Evolutionary conservation across 1,284 basidiomycete species (phyloP).

Genomic region (Heterobasidion occidentale): DNA sequence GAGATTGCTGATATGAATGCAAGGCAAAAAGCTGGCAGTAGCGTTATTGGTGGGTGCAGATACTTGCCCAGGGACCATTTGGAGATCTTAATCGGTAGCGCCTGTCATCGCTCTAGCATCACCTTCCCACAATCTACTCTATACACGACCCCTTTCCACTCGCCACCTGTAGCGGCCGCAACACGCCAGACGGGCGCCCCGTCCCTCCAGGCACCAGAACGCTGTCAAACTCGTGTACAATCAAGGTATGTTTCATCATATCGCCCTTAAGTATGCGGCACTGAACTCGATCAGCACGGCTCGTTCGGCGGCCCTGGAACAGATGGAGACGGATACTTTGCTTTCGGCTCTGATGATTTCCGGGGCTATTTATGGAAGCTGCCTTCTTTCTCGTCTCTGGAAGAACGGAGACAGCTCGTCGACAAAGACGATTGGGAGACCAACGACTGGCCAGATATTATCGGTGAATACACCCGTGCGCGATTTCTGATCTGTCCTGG

Average conservation of each 20-base stretch:
- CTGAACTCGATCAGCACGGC: slow-evolving; percentile 46
- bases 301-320: slow-evolving; percentile 57
- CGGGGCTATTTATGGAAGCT: slow-evolving; percentile 74
- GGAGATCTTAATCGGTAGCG: too few relatives aligned
- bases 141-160: slow-evolving; percentile 59
- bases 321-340: slow-evolving; percentile 51
- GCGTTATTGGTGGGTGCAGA: slow-evolving; percentile 43
- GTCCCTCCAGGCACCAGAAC: slow-evolving; percentile 36
- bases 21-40: slow-evolving; percentile 54
- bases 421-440: slow-evolving; percentile 33
- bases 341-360: slow-evolving; percentile 76
- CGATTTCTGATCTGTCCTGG: neutral
- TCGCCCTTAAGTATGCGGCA: neutral
- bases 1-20: slow-evolving; percentile 4
- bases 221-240: slow-evolving; percentile 70
- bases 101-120: slow-evolving; percentile 28
- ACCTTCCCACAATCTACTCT: slow-evolving; percentile 61
- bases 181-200: slow-evolving; percentile 43
- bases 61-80: too few relatives aligned
- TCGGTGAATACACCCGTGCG: slow-evolving; percentile 26
- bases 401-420: slow-evolving; percentile 34
- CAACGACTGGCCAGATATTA: slow-evolving; percentile 18
- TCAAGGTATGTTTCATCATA: slow-evolving; percentile 43
- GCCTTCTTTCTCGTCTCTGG: slow-evolving; percentile 39
- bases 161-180: slow-evolving; percentile 53